A percentile compares a stretch with the other conserved stretches of the same genome.
phyloP scores from a whole-genome alignment of 352 stramenopile genomes.

The Hyaloperonospora brassicae region DNA sequence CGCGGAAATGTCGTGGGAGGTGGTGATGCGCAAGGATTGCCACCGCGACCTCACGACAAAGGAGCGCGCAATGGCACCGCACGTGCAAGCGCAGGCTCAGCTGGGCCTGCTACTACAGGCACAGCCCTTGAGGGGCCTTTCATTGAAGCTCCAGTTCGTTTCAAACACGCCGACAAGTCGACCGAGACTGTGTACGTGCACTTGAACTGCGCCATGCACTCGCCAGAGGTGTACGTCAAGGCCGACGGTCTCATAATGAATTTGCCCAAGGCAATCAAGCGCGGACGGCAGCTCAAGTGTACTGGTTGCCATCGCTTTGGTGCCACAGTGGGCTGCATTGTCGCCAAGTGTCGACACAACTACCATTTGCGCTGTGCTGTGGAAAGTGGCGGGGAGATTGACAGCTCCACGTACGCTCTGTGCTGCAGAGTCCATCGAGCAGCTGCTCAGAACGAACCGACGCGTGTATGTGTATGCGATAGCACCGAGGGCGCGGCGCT shows the following conservation, averaged over 20 bases:
- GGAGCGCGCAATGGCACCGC: conserved; percentile 12
- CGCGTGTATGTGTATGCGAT: conserved; percentile 39
- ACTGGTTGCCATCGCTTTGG: conserved; percentile 54
- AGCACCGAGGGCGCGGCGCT: conserved; percentile 30
- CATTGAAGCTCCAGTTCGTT: conserved; percentile 60
- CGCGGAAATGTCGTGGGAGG: conserved; percentile 36
- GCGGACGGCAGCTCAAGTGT: conserved; percentile 70
- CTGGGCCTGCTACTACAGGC: conserved; percentile 18
- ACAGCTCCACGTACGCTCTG: conserved; percentile 60
- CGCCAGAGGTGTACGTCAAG: conserved; percentile 76
- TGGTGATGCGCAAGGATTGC: conserved; percentile 6
- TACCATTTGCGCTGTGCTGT: conserved; percentile 75
- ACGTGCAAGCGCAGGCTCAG: conserved; percentile 7
- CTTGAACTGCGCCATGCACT: conserved; percentile 78
- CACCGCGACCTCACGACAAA: conserved; percentile 4
- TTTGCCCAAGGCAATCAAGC: conserved; percentile 63
- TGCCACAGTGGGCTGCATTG: conserved; percentile 69
- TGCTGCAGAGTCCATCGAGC: conserved; percentile 61
- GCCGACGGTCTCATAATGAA: conserved; percentile 76
- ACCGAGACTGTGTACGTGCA: conserved; percentile 65
- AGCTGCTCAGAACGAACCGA: conserved; percentile 29
- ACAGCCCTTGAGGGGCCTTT: conserved; percentile 56
- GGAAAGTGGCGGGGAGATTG: conserved; percentile 62
- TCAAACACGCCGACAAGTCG: conserved; percentile 68
- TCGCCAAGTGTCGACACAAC: conserved; percentile 68